phyloP scores from a whole-genome alignment of 2,329 filamentous ascomycete species.

The Hymenoscyphus albidus region DNA sequence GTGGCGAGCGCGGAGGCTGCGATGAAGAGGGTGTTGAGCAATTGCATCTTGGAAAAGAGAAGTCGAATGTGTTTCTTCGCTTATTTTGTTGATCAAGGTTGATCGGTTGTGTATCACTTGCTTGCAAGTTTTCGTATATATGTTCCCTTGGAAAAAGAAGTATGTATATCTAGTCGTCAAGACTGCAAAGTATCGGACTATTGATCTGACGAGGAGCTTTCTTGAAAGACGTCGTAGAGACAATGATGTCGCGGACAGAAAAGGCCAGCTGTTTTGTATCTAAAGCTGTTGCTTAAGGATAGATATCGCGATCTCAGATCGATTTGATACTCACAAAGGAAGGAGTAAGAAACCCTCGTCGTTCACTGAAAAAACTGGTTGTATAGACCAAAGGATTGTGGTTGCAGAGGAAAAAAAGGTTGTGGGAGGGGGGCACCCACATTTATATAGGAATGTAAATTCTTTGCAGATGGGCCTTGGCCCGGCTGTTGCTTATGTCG shows the following conservation, averaged over 20 bases:
- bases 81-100: neutral
- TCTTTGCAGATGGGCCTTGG: neutral
- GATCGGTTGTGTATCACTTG: slow-evolving; percentile 24
- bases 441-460: slow-evolving; percentile 12
- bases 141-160: slow-evolving; percentile 2
- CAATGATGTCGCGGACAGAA: slow-evolving; percentile 23
- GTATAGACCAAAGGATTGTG: slow-evolving; percentile 23
- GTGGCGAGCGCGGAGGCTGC: slow-evolving; percentile 42
- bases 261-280: slow-evolving; percentile 14
- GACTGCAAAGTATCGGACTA: slow-evolving; percentile 10
- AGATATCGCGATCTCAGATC: slow-evolving; percentile 31
- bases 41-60: slow-evolving; percentile 49
- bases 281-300: slow-evolving; percentile 22
- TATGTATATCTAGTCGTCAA: slow-evolving; percentile 22
- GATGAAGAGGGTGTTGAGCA: slow-evolving; percentile 40
- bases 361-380: slow-evolving; percentile 13
- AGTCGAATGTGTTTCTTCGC: slow-evolving; percentile 48
- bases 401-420: slow-evolving; percentile 9
- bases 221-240: slow-evolving; percentile 23
- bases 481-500: neutral
- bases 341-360: slow-evolving; percentile 24
- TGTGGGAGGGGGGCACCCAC: neutral
- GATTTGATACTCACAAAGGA: slow-evolving; percentile 16
- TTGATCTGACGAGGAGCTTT: slow-evolving; percentile 5
- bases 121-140: slow-evolving; percentile 6